Evolutionary conservation across 108 stramenopile genomes (phyloP).

Genomic region (Cyclotella atomus): DNA sequence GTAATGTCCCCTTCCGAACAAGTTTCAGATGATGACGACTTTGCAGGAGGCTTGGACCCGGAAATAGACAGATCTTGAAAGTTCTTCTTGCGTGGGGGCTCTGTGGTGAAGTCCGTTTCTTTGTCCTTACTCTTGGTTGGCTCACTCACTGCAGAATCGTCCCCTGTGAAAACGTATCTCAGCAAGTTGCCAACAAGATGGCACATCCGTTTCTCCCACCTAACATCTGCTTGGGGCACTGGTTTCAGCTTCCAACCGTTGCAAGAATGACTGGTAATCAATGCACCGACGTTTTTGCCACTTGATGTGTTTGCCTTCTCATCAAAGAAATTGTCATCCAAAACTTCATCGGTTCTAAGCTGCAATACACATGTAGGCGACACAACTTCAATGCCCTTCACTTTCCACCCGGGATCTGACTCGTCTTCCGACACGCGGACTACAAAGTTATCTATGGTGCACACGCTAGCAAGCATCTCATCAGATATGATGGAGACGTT

Average conservation of each 20-base stretch:
- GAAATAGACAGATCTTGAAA: background rate
- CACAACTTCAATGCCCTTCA: background rate
- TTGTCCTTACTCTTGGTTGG: background rate
- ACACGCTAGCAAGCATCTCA: background rate
- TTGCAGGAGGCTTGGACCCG: background rate
- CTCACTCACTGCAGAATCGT: background rate
- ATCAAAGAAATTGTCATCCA: background rate
- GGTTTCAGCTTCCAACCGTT: background rate
- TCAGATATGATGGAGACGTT: background rate
- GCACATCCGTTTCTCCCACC: background rate
- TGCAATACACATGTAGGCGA: background rate
- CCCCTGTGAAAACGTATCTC: background rate
- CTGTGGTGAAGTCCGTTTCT: background rate
- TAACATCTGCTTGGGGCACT: background rate
- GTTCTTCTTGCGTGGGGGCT: background rate
- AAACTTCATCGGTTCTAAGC: background rate
- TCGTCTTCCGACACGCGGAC: background rate
- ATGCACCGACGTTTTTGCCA: background rate
- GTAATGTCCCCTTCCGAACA: background rate
- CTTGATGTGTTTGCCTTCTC: background rate
- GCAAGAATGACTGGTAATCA: background rate
- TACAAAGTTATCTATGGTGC: slow-evolving; percentile 18
- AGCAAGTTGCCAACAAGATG: background rate
- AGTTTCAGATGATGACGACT: background rate
- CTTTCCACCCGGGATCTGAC: slow-evolving; percentile 8